Evolutionary conservation across 306 rosid species (phyloP).

Genomic region (Biancaea sappan): DNA sequence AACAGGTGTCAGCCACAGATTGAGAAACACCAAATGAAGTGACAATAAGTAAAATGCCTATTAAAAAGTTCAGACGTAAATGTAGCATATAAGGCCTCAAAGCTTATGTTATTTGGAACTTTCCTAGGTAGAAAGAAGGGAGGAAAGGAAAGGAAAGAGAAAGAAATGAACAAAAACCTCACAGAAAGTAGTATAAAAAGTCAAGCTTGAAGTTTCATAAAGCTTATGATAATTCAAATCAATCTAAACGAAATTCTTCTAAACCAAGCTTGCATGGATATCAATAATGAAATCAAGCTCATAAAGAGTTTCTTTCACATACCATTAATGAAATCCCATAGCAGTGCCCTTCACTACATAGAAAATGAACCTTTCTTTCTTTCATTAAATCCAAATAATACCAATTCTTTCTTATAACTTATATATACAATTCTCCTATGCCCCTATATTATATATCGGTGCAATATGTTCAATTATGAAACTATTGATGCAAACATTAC

Average conservation of each 20-base stretch:
- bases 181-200: neutral
- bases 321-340: neutral
- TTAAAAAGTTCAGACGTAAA: neutral
- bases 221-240: neutral
- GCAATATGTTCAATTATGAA: slow-evolving; percentile 4
- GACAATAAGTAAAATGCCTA: neutral
- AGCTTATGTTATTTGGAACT: neutral
- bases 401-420: neutral
- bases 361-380: slow-evolving; percentile 27
- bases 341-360: slow-evolving; percentile 5
- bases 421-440: slow-evolving; percentile 9
- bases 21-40: neutral
- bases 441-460: neutral
- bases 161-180: neutral
- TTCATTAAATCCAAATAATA: neutral
- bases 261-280: slow-evolving; percentile 9
- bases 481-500: slow-evolving; percentile 9
- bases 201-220: slow-evolving; percentile 4
- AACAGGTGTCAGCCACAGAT: neutral
- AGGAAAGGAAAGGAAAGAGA: neutral
- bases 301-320: neutral
- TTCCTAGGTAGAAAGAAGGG: neutral
- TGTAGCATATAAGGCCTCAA: neutral
- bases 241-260: neutral
- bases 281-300: slow-evolving; percentile 15